A percentile compares a stretch with the other conserved stretches of the same genome.
phyloP scores from a whole-genome alignment of 257 asterid genomes.

The Rhazya stricta region DNA sequence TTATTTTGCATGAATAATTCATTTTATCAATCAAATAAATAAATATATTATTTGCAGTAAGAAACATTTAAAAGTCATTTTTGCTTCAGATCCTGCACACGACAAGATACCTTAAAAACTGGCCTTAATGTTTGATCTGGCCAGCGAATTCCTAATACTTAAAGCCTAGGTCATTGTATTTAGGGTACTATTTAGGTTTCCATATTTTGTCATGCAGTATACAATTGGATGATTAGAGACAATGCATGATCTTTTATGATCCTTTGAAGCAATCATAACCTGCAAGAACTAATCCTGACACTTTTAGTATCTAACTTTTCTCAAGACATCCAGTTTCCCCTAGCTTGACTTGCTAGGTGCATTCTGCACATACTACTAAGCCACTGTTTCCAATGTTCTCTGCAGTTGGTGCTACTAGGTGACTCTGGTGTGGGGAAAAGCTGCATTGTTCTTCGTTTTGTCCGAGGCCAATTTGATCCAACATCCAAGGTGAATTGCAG shows the following conservation, averaged over 20 bases:
- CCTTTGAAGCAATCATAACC: background rate
- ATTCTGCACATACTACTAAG: slow-evolving; percentile 14
- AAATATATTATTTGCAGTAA: background rate
- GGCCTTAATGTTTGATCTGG: background rate
- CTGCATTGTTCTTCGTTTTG: slow-evolving; percentile 96
- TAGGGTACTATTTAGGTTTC: background rate
- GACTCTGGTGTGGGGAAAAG: slow-evolving; percentile 99
- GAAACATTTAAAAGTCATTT: background rate
- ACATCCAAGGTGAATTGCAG: slow-evolving; percentile 63
- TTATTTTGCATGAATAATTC: background rate
- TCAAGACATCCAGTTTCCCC: background rate
- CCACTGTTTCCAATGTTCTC: slow-evolving; percentile 15
- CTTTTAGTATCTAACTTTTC: background rate
- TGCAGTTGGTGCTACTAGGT: slow-evolving; percentile 90
- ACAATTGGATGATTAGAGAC: background rate
- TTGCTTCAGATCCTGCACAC: background rate
- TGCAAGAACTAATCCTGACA: background rate
- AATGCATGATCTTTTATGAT: background rate
- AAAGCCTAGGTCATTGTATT: background rate
- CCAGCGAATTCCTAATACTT: background rate
- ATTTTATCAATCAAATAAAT: background rate
- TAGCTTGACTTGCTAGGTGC: background rate
- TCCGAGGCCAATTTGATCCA: slow-evolving; percentile 97
- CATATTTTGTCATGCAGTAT: background rate
- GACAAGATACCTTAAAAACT: background rate